Percentiles rank a stretch among this genome's conserved stretches.
Conservation (phyloP, 331 rosid species). For the Arachis monticola region DNA sequence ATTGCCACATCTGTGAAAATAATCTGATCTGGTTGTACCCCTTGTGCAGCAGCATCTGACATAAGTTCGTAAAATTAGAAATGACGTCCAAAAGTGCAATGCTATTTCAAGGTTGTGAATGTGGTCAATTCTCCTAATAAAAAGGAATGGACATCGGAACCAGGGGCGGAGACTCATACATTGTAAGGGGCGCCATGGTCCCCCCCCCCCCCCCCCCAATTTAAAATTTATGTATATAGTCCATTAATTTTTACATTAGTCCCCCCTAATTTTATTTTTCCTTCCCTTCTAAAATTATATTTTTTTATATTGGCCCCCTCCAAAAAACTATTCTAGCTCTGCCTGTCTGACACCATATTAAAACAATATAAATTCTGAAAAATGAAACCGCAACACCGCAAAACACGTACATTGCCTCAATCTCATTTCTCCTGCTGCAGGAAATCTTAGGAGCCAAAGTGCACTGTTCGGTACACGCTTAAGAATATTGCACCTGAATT, state of each 20-base stretch:
- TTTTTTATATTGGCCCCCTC: no score
- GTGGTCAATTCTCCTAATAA: neutral
- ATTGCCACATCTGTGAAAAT: slow-evolving; percentile 96
- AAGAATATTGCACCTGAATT: slow-evolving; percentile 92
- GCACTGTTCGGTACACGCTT: slow-evolving; percentile 97
- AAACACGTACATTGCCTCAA: slow-evolving; percentile 70
- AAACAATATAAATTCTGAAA: no score
- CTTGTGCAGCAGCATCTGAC: slow-evolving; percentile 90
- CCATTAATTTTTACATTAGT: no score
- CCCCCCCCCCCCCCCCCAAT: no score
- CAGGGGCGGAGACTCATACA: no score
- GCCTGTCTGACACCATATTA: no score
- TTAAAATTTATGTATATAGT: no score
- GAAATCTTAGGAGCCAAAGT: slow-evolving; percentile 98
- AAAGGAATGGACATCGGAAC: neutral
- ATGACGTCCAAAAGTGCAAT: neutral
- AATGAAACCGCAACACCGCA: neutral
- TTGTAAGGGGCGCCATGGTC: no score
- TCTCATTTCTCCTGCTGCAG: slow-evolving; percentile 94
- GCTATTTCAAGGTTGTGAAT: neutral
- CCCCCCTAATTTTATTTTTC: no score
- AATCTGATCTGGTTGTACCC: slow-evolving; percentile 92
- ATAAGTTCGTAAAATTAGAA: slow-evolving; percentile 33
- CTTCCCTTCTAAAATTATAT: no score
- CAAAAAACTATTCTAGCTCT: no score